Evolutionary conservation across 306 rosid genomes (phyloP), one percentile per base, ranked within the genome.

Genomic region (Lablab purpureus): DNA sequence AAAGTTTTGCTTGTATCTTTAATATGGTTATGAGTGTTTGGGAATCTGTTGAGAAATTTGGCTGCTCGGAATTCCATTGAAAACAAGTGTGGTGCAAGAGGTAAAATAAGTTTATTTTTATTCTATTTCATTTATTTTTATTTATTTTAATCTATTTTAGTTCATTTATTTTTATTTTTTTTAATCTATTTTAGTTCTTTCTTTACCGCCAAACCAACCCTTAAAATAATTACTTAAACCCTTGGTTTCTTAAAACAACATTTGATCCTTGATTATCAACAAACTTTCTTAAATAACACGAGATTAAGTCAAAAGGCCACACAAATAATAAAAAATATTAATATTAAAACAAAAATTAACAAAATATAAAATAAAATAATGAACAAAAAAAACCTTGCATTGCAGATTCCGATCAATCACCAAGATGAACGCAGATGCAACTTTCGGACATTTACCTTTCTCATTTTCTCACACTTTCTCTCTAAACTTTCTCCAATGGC

Each of bases 401-500:
- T 63, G 80, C 25, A 56, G 54, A 23, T 59, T 58, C 45, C 80
- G 80, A 74, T 74, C 37, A 36, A 55, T 55, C 0, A 9, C 81
- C 19, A 67, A 46, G 81, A 75, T 75, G 77, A 19, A 32, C 10
- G 10, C 43, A 51, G 37, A 32, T 15, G 10, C 43, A 51, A 51
- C 7, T 18, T 50, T 11, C 12, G 14, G 28, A 3, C 9, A 25
- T 32, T n/a, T 7, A 54, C 27, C 30, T 13, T 46, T 43, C 64
- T 28, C 67, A 50, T 67, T 63, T 36, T 51, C 25, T 22, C 3
- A 2, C 63, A 58, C 30, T 47, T 55, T 47, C 72, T 8, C 10
- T 12, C 10, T 13, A 13, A 34, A 46, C 50, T 34, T 37, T 36
- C 32, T 30, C 13, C 58, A 0, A 94, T 92, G 99, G 97, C 99